phyloP scores from a whole-genome alignment of 1,284 basidiomycete species.

The Melampsora larici-populina region DNA sequence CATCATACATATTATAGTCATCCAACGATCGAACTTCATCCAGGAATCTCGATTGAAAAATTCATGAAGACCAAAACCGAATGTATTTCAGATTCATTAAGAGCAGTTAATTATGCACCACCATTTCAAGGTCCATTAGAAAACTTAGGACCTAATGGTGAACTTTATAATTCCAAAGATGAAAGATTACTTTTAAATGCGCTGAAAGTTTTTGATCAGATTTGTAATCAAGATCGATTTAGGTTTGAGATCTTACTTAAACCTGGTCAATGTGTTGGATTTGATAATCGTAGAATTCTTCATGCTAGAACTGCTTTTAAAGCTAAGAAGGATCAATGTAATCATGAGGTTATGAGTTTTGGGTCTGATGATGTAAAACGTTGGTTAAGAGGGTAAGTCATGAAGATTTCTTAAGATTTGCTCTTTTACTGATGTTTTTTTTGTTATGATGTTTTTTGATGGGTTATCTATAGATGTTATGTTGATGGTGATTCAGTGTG shows the following conservation, averaged over 20 bases:
- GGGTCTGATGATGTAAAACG: conserved; percentile 32
- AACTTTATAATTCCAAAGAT: not conserved
- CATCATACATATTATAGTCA: conserved; percentile 78
- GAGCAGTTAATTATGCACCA: conserved; percentile 83
- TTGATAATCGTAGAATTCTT: conserved; percentile 88
- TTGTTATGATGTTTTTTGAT: not conserved
- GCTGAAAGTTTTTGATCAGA: conserved; percentile 63
- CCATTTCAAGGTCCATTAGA: conserved; percentile 79
- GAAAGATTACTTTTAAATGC: conserved; percentile 63
- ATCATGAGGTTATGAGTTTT: conserved; percentile 46
- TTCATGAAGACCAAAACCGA: not conserved
- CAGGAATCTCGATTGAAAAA: conserved; percentile 33
- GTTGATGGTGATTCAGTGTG: conserved; percentile 42
- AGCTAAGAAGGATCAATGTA: conserved; percentile 53
- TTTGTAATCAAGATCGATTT: conserved; percentile 63
- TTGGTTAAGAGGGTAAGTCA: conserved; percentile 42
- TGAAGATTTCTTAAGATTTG: not conserved
- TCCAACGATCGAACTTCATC: conserved; percentile 70
- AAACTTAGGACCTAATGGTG: conserved; percentile 41
- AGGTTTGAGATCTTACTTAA: conserved; percentile 67
- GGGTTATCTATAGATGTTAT: conserved; percentile 9
- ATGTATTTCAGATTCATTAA: conserved; percentile 52
- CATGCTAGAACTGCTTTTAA: conserved; percentile 80
- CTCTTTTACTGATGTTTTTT: conserved; percentile 1
- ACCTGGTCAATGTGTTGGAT: conserved; percentile 83